Base-by-base conservation (phyloP, 2,329 filamentous ascomycete genomes). In the Aspergillus fischeri region DNA sequence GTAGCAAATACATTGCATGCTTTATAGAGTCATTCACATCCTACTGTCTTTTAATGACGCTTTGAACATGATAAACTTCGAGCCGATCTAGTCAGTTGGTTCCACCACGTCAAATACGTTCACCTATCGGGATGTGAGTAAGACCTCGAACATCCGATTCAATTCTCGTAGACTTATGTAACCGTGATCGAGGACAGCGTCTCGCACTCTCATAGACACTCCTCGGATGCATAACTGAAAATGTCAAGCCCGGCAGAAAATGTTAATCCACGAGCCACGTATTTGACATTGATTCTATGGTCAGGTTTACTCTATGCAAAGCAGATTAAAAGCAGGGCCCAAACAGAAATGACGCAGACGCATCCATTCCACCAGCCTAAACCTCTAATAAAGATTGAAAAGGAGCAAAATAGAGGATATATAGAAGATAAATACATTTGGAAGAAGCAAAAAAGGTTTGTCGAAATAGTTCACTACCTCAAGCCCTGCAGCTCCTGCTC, bases 381-480 rank as follows among this genome's bases (percentile, higher is more conserved):
- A 27, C 4, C 25, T 47, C 27, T 47, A 14, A 14, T 7, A 24
- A 11, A 47, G 21, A 47, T 6, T 17, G 21, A 25, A 24, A 45
- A 17, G 21, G 5, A 47, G 44, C 4, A 8, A 24, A 27, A 47
- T 47, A 6, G 44, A 24, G 21, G 24, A 14, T 47, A 47, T 47
- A 17, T 27, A n/a, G 51, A 86, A 90, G 73, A 96, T 85, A 71
- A 97, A 11, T 14, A 27, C 21, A 44, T 20, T 10, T 2, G n/a
- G 20, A 47, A 25, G 20, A 24, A 6, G 3, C 1, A 11, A 25
- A 25, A 27, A 47, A 25, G 14, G 0, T 5, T 24, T 38, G 14
- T 7, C 14, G 5, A n/a, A 27, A 47, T 7, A 14, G 20, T 24
- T 17, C 24, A 25, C 11, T 64, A 68, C 44, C 63, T 63, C 55